Conservation (phyloP, 2,329 filamentous ascomycete species). For the Verticillium nubilum region DNA sequence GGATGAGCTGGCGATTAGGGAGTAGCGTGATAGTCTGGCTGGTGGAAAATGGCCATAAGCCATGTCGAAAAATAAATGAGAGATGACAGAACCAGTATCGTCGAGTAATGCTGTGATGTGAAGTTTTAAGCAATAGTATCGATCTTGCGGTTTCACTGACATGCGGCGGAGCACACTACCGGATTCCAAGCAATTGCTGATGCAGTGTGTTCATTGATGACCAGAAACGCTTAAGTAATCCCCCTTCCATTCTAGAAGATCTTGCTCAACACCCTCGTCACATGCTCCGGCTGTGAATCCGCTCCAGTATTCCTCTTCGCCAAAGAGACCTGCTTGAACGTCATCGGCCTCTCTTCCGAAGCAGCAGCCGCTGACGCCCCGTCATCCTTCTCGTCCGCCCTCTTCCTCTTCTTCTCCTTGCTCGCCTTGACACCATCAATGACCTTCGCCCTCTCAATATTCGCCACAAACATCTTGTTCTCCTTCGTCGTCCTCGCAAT, state of each 20-base stretch:
- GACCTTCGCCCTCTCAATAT: constrained; percentile 77
- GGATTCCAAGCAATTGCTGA: neutral
- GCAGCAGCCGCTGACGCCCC: constrained; percentile 13
- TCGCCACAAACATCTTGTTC: constrained; percentile 75
- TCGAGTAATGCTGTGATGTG: neutral
- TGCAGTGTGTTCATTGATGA: neutral
- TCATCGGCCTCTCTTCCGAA: constrained; percentile 30
- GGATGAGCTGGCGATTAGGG: constrained; percentile 75
- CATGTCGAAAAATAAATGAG: neutral
- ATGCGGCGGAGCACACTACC: neutral
- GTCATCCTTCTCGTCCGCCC: constrained; percentile 18
- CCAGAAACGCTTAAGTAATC: neutral
- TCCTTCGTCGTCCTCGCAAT: constrained; percentile 70
- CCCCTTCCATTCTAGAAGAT: constrained; percentile 43
- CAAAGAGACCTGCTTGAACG: constrained; percentile 63
- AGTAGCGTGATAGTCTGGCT: constrained; percentile 20
- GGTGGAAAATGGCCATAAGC: neutral
- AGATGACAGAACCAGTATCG: neutral
- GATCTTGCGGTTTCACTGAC: neutral
- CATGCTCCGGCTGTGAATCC: constrained; percentile 45
- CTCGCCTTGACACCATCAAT: constrained; percentile 66
- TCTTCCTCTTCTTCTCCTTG: constrained; percentile 39
- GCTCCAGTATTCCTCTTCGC: constrained; percentile 41
- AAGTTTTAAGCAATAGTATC: too few relatives aligned
- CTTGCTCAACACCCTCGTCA: constrained; percentile 57